Base-by-base conservation (phyloP, 2,329 filamentous ascomycete species). In the Dactylellina sp. region DNA sequence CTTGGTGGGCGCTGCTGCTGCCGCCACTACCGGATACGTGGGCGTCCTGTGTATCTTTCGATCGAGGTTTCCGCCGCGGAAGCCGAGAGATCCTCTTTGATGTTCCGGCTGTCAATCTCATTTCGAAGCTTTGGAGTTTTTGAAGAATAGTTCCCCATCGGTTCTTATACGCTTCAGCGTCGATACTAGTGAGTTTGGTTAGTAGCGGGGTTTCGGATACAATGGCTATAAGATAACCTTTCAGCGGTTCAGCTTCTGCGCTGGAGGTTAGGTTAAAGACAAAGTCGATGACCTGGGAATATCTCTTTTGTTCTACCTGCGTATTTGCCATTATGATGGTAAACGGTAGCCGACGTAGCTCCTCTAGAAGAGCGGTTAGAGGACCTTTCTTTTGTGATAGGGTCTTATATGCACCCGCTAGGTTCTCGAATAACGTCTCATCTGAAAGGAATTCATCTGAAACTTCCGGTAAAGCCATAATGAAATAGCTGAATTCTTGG, bases 391-490 rank as follows among this genome's bases (percentile, higher is more conserved):
- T 53, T 16, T 22, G n/a, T 1, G 49, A 55, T 12, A 42, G 7
- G 2, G 37, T 32, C 14, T 22, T 16, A 44, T 72, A 65, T 7
- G 60, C 40, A 1, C 18, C 53, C 1, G 61, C 53, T 7, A 72
- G 32, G 7, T 42, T 47, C 9, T 72, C 68, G 28, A 65, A 55
- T 14, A 65, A 22, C n/a, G 11, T 35, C 12, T 65, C 52, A 2
- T 72, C 61, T 14, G 68, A 18, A 7, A 65, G 24, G 9, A 72
- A 18, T 7, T 55, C 53, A 18, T 47, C 39, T 3, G 68, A 42
- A 1, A 72, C 22, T 22, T 65, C 60, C 7, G 68, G 68, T n/a
- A 64, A 6, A 5, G 55, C 46, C 68, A 72, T 72, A 14, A 72
- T 25, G 16, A 72, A 64, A 40, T 72, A 72, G 39, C 68, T 42